These are phyloP conservation scores for Adansonia grandidieri DNA, from an alignment of 441 rosid genomes.

Conservation along the genomic window DNA sequence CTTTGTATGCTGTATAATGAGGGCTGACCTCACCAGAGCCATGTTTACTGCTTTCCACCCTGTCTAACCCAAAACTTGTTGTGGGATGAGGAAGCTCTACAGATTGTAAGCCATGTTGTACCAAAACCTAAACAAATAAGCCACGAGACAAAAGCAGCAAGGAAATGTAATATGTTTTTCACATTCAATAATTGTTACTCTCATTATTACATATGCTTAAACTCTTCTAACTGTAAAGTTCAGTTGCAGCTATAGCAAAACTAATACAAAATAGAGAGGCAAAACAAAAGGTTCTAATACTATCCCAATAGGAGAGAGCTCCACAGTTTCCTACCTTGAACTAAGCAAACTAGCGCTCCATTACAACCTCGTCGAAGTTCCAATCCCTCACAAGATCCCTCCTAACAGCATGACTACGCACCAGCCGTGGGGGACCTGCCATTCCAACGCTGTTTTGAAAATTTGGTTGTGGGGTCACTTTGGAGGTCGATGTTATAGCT, in stretches of 20 bases:
- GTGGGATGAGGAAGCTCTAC: constrained; percentile 5
- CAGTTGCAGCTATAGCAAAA: constrained; percentile 35
- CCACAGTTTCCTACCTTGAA: background rate
- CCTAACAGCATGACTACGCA: constrained; percentile 83
- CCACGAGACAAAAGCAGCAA: background rate
- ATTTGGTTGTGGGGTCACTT: constrained; percentile 85
- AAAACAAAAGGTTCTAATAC: constrained; percentile 26
- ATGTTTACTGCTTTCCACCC: background rate
- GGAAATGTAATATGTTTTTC: constrained; percentile 28
- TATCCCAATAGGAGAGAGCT: constrained; percentile 30
- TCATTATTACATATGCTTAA: constrained; percentile 35
- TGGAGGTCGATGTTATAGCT: constrained; percentile 60
- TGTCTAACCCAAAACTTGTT: constrained; percentile 6
- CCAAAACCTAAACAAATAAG: background rate
- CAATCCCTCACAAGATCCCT: constrained; percentile 94
- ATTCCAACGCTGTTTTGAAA: constrained; percentile 43
- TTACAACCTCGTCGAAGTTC: constrained; percentile 70
- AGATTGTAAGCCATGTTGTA: background rate
- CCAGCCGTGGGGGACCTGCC: constrained; percentile 71
- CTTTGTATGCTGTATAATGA: background rate
- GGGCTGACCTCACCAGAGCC: background rate
- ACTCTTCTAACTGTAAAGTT: constrained; percentile 35
- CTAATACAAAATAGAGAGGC: constrained; percentile 18
- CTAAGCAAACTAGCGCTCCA: constrained; percentile 46
- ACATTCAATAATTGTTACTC: constrained; percentile 23